Evolutionary conservation across 371 early-diverging fungal species (phyloP).

Genomic region (Mucor ambiguus): DNA sequence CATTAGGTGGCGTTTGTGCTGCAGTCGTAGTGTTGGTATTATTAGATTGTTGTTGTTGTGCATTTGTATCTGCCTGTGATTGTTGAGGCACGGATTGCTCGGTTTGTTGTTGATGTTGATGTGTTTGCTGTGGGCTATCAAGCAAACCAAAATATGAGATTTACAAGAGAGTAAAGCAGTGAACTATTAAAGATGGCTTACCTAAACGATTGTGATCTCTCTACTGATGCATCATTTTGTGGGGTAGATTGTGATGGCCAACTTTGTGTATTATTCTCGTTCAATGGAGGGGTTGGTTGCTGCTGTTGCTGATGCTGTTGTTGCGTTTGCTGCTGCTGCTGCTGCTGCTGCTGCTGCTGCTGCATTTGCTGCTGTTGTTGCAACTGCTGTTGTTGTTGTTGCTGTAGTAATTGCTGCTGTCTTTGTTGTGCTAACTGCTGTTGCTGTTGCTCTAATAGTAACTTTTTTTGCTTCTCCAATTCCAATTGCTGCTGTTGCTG

Average conservation of each 20-base stretch:
- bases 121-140: not conserved
- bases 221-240: not conserved
- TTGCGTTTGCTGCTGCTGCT: slow-evolving; percentile 7
- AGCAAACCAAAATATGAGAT: not conserved
- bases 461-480: slow-evolving; percentile 3
- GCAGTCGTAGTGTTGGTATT: not conserved
- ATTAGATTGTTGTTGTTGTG: slow-evolving; percentile 2
- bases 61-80: not conserved
- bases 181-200: not conserved
- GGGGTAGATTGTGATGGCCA: slow-evolving; percentile 5
- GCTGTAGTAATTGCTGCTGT: slow-evolving; percentile 15
- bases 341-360: slow-evolving; percentile 14
- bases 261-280: not conserved
- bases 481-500: slow-evolving; percentile 9
- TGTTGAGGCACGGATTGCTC: not conserved
- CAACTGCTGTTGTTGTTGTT: slow-evolving; percentile 8
- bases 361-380: slow-evolving; percentile 25
- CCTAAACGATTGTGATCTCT: slow-evolving; percentile 3
- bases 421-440: not conserved
- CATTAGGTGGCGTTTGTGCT: slow-evolving; percentile 24
- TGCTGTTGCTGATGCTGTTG: slow-evolving; percentile 8
- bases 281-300: not conserved
- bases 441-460: slow-evolving; percentile 4
- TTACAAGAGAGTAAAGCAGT: no score
- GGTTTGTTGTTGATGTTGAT: slow-evolving; percentile 1